phyloP scores from a whole-genome alignment of 306 rosid species.

The Fragaria vesca region DNA sequence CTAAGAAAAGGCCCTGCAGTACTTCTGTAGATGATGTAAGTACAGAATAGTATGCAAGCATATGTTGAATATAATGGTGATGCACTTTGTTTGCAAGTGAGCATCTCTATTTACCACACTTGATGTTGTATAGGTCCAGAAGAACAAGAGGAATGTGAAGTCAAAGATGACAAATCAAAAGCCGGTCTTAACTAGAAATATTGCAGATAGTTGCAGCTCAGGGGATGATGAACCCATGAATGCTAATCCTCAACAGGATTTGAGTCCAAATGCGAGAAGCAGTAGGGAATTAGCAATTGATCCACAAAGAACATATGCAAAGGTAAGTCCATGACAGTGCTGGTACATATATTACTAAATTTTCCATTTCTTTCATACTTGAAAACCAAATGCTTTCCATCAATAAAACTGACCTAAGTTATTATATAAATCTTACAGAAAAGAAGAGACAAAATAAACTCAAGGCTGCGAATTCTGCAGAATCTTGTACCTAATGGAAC shows the following conservation, averaged over 20 bases:
- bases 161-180: conserved; percentile 45
- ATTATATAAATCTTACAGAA: conserved; percentile 42
- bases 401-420: neutral
- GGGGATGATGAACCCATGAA: conserved; percentile 56
- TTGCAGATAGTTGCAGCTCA: conserved; percentile 55
- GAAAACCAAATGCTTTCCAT: no score
- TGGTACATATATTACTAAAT: neutral
- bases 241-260: conserved; percentile 39
- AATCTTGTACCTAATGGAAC: conserved; percentile 90
- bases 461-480: conserved; percentile 69
- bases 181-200: conserved; percentile 24
- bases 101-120: neutral
- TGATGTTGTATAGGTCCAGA: conserved; percentile 31
- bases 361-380: neutral
- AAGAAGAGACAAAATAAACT: conserved; percentile 90
- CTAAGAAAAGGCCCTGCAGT: conserved; percentile 56
- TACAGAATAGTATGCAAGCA: neutral
- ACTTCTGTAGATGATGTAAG: conserved; percentile 47
- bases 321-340: conserved; percentile 37
- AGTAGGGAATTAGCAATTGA: conserved; percentile 66
- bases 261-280: conserved; percentile 41
- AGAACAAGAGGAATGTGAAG: conserved; percentile 45
- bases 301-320: conserved; percentile 84
- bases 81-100: neutral
- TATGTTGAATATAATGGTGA: neutral